Evolutionary conservation across 768 basidiomycete species (phyloP).

Genomic region (Gloeophyllum trabeum): DNA sequence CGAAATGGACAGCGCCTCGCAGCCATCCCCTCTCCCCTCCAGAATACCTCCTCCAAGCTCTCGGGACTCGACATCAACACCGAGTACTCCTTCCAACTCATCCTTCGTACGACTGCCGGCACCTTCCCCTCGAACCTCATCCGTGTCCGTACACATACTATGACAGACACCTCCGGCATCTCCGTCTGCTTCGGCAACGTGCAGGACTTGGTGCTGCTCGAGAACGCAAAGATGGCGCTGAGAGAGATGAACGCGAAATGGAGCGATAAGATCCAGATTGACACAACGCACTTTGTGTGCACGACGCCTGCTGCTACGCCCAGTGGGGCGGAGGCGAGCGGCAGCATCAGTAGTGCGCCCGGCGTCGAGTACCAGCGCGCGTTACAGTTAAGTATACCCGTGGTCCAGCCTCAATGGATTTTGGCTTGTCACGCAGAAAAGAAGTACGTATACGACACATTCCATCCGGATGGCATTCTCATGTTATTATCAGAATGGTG

Average conservation of each 20-base stretch:
- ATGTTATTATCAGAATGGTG: slow-evolving; percentile 52
- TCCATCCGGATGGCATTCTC: background rate
- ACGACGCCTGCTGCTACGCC: slow-evolving; percentile 75
- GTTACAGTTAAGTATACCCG: slow-evolving; percentile 84
- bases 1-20: slow-evolving; percentile 84
- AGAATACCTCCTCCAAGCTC: slow-evolving; percentile 82
- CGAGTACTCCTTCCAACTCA: slow-evolving; percentile 89
- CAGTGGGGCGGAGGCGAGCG: slow-evolving; percentile 40
- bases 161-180: slow-evolving; percentile 91
- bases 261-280: slow-evolving; percentile 91
- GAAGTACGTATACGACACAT: slow-evolving; percentile 38
- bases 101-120: slow-evolving; percentile 88
- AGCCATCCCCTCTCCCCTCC: slow-evolving; percentile 70
- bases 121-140: slow-evolving; percentile 80
- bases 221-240: slow-evolving; percentile 74
- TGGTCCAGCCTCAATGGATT: slow-evolving; percentile 93
- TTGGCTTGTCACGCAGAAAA: slow-evolving; percentile 80
- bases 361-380: slow-evolving; percentile 93
- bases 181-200: slow-evolving; percentile 92
- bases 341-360: slow-evolving; percentile 44
- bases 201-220: slow-evolving; percentile 62
- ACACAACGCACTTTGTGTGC: slow-evolving; percentile 97
- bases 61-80: slow-evolving; percentile 74
- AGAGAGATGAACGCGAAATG: slow-evolving; percentile 81
- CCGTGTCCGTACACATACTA: slow-evolving; percentile 83